Evolutionary conservation across 2,329 filamentous ascomycete species (phyloP).

Genomic region (Dendryphion nanum): DNA sequence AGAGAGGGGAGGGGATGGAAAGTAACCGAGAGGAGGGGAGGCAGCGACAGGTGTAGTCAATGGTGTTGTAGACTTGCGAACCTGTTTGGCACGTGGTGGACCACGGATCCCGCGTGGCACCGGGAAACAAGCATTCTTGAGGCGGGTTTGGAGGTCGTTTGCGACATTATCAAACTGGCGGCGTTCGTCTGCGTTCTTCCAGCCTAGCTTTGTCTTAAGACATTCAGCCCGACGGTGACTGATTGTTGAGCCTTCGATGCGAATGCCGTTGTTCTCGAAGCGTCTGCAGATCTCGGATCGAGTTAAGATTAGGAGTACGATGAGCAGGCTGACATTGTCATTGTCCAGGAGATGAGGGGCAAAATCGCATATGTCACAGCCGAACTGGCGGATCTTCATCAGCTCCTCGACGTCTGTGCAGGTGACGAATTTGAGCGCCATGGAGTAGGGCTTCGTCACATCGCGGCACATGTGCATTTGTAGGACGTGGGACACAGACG

Average conservation of each 20-base stretch:
- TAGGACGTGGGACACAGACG: constrained; percentile 32
- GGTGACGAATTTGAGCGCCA: constrained; percentile 34
- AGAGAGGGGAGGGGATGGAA: too few relatives aligned
- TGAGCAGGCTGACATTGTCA: constrained; percentile 36
- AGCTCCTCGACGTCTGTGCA: constrained; percentile 33
- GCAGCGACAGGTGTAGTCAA: neutral
- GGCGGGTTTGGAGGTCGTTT: constrained; percentile 33
- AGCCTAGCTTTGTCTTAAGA: constrained; percentile 38
- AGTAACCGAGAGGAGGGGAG: constrained; percentile 5
- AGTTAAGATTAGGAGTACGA: constrained; percentile 35
- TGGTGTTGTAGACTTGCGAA: constrained; percentile 5
- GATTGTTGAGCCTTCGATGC: constrained; percentile 39
- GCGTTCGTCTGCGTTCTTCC: constrained; percentile 31
- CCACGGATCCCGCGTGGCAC: constrained; percentile 22
- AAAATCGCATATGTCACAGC: constrained; percentile 36
- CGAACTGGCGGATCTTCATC: constrained; percentile 30
- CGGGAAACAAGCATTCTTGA: constrained; percentile 33
- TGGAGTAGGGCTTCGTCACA: constrained; percentile 33
- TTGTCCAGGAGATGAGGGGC: constrained; percentile 40
- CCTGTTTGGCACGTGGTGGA: neutral
- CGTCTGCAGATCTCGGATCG: constrained; percentile 35
- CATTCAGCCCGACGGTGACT: constrained; percentile 38
- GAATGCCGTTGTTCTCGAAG: constrained; percentile 37
- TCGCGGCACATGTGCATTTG: constrained; percentile 35
- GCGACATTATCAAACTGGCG: constrained; percentile 37